These are phyloP conservation scores for Globisporangium ultimum DNA, from an alignment of 352 stramenopile genomes.

Conservation along the genomic window DNA sequence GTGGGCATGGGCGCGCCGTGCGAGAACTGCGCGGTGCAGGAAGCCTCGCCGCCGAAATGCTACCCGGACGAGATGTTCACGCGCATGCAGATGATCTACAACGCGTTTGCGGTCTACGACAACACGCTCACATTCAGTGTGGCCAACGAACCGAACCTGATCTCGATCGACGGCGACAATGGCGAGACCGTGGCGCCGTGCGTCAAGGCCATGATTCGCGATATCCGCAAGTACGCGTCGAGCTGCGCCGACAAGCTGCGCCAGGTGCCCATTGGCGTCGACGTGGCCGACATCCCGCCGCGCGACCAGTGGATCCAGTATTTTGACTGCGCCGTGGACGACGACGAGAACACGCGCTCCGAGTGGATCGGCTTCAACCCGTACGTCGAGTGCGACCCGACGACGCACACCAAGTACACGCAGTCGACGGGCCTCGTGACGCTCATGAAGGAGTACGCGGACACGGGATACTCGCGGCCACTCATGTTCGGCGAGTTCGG, in stretches of 20 bases:
- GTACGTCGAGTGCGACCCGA: conserved; percentile 66
- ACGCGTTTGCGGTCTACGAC: conserved; percentile 70
- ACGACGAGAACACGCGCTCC: conserved; percentile 45
- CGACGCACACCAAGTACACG: conserved; percentile 45
- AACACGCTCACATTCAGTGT: conserved; percentile 68
- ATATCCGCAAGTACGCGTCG: conserved; percentile 46
- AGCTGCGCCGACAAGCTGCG: conserved; percentile 39
- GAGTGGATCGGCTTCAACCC: conserved; percentile 48
- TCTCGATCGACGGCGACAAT: conserved; percentile 29
- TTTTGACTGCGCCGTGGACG: conserved; percentile 57
- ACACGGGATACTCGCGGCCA: conserved; percentile 42
- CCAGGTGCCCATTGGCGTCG: conserved; percentile 64
- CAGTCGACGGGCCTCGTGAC: conserved; percentile 55
- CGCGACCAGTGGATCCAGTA: conserved; percentile 65
- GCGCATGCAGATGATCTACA: conserved; percentile 64
- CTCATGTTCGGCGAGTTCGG: conserved; percentile 81
- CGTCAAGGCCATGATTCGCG: conserved; percentile 68
- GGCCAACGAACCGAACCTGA: conserved; percentile 67
- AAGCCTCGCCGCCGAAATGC: conserved; percentile 37
- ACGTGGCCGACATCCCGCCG: conserved; percentile 67
- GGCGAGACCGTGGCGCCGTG: conserved; percentile 52
- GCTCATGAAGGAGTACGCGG: conserved; percentile 59
- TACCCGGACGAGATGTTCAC: conserved; percentile 51
- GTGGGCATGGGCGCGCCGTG: conserved; percentile 50
- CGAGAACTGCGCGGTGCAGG: conserved; percentile 45